Evolutionary conservation across 192 early-diverging fungal genomes (phyloP).

Genomic region (Entomortierella beljakovae): DNA sequence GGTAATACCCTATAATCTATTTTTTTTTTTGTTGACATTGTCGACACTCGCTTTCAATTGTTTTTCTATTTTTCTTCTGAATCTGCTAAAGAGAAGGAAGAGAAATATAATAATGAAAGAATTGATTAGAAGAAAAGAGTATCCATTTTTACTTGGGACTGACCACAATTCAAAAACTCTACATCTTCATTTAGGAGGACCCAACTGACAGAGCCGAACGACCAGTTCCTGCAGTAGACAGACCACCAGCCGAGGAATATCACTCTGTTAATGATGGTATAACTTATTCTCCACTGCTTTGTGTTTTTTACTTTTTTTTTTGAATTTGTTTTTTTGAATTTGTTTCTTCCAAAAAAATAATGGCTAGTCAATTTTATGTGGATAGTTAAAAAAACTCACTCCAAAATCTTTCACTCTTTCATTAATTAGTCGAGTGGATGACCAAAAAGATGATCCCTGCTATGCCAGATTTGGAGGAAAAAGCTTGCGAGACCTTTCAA

Average conservation of each 20-base stretch:
- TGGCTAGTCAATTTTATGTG: no score
- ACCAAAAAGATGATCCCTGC: conserved; percentile 54
- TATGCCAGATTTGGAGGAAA: conserved; percentile 53
- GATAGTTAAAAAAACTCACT: no score
- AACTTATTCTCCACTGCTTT: no score
- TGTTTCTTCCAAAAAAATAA: no score
- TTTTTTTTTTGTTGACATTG: neutral
- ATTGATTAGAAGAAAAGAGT: no score
- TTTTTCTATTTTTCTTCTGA: neutral
- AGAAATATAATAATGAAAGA: no score
- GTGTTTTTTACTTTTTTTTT: no score
- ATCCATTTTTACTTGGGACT: no score
- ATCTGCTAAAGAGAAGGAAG: no score
- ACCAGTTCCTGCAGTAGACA: conserved; percentile 38
- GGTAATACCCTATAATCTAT: conserved; percentile 12
- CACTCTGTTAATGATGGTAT: conserved; percentile 46
- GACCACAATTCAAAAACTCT: neutral
- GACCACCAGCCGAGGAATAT: conserved; percentile 41
- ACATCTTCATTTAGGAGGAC: conserved; percentile 21
- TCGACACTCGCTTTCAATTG: neutral
- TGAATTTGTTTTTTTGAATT: no score
- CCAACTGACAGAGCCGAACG: conserved; percentile 48
- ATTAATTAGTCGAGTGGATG: conserved; percentile 48
- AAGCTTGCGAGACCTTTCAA: conserved; percentile 46
- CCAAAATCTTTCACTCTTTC: neutral